Percentiles rank a stretch among this genome's conserved stretches.
Conservation (phyloP, 768 basidiomycete genomes). For the Rhizopogon salebrosus region DNA sequence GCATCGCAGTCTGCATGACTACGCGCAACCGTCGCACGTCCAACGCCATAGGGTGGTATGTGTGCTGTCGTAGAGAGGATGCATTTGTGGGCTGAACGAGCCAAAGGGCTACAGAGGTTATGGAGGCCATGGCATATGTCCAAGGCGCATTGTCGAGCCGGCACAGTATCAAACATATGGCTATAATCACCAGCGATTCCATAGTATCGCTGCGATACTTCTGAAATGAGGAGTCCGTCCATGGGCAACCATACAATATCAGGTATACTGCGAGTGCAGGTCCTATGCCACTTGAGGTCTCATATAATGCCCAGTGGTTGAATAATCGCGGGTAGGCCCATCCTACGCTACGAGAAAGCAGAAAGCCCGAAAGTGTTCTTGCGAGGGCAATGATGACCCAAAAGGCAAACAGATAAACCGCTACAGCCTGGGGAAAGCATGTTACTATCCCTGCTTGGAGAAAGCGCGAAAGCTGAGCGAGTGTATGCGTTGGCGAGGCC, state of each 20-base stretch:
- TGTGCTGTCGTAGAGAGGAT: not conserved
- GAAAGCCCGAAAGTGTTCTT: constrained; percentile 14
- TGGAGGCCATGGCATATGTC: constrained; percentile 29
- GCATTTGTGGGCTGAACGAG: constrained; percentile 5
- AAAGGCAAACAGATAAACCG: not conserved
- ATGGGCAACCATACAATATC: constrained; percentile 22
- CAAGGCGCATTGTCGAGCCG: constrained; percentile 32
- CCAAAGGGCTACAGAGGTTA: constrained; percentile 18
- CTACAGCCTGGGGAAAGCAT: not conserved
- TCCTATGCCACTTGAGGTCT: constrained; percentile 32
- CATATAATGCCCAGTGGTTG: constrained; percentile 35
- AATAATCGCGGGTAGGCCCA: constrained; percentile 35
- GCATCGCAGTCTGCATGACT: constrained; percentile 15
- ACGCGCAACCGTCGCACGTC: constrained; percentile 7
- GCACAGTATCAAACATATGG: constrained; percentile 7
- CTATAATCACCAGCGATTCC: constrained; percentile 9
- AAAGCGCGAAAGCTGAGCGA: not conserved
- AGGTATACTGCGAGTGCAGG: no score
- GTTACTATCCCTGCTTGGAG: not conserved
- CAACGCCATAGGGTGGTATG: not conserved
- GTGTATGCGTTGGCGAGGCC: not conserved
- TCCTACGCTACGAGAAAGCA: constrained; percentile 25
- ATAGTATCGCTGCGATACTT: constrained; percentile 13
- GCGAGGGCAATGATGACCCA: constrained; percentile 16
- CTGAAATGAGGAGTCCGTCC: constrained; percentile 11